Evolutionary conservation across 345 rosid genomes (phyloP), one percentile per base, ranked within the genome.

Genomic region (Euphorbia peplus): DNA sequence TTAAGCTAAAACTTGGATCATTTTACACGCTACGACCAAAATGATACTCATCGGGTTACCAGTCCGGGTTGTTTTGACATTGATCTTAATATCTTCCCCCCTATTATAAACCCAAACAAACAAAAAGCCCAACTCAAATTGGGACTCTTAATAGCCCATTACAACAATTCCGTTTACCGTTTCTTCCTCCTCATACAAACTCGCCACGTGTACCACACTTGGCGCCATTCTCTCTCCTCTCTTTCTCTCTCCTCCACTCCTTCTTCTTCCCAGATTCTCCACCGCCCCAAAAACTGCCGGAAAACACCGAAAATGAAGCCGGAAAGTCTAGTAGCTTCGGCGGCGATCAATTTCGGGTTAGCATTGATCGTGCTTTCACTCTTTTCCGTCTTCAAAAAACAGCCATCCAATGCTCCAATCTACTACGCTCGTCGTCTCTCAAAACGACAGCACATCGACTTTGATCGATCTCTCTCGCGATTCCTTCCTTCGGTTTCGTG

Each of bases 351-450:
- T 87, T 85, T 89, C 53, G 92, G 91, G 26, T 58, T 89, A 52
- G 98, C 96, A 24, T 24, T 88, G 53, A 22, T 89, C 24, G 66
- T 81, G 28, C 86, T 91, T 42, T 78, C 87, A 63, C 90, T 91
- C 72, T 93, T 93, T 82, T 91, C 97, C 42, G 71, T 91, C 66
- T 67, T 86, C 39, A 89, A 88, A 86, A 93, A 89, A 52, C 97
- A 88, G 69, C 95, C 90, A 0, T 83, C 95, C 21, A 83, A 85
- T 76, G 88, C 96, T 51, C 76, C 80, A 68, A 78, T 91, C 42
- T 91, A 89, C 90, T 87, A 84, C 83, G 89, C 96, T 56, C 96
- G 91, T 68, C 92, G 79, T 52, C 84, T 90, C 79, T 81, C 92
- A 0, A 75, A 73, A 53, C 71, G 65, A 19, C 75, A 60, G 41